A percentile compares a stretch with the other conserved stretches of the same genome.
phyloP scores from a whole-genome alignment of 306 rosid genomes.

The Bauhinia variegata region DNA sequence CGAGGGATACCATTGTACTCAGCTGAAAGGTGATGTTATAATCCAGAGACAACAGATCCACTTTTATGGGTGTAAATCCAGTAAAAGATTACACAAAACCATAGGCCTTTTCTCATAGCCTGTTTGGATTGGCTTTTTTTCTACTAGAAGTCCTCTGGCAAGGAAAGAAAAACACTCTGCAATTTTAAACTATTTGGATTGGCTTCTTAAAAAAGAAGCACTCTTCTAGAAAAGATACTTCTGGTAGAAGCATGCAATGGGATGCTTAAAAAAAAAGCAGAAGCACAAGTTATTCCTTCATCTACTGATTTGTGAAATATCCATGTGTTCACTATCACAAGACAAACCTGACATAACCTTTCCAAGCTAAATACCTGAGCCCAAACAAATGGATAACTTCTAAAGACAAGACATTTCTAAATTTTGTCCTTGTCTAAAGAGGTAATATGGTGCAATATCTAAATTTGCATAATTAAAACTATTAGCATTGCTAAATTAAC shows the following conservation, averaged over 20 bases:
- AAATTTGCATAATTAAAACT: constrained; percentile 16
- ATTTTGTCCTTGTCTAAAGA: constrained; percentile 7
- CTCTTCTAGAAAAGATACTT: too few species aligned
- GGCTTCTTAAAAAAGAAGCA: too few species aligned
- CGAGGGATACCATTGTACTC: constrained; percentile 4
- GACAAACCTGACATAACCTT: constrained; percentile 11
- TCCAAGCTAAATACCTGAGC: constrained; percentile 4
- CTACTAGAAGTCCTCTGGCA: too few species aligned
- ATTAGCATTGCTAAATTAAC: not conserved
- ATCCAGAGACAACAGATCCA: constrained; percentile 1
- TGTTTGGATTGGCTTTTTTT: too few species aligned
- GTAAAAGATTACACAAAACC: constrained; percentile 10
- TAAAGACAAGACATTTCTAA: constrained; percentile 13
- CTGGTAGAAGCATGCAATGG: too few species aligned
- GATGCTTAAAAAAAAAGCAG: too few species aligned
- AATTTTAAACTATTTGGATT: too few species aligned
- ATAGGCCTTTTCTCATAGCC: constrained; percentile 21
- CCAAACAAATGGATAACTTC: constrained; percentile 15
- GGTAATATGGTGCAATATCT: constrained; percentile 11
- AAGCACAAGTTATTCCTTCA: constrained; percentile 27
- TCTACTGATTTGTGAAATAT: not conserved
- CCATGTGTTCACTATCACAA: constrained; percentile 10
- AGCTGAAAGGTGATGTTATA: constrained; percentile 12
- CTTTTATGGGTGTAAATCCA: constrained; percentile 1
- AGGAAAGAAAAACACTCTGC: too few species aligned